Conservation (phyloP, 1,139 yeast genomes). For the Yamadazyma songkhlaensis region DNA sequence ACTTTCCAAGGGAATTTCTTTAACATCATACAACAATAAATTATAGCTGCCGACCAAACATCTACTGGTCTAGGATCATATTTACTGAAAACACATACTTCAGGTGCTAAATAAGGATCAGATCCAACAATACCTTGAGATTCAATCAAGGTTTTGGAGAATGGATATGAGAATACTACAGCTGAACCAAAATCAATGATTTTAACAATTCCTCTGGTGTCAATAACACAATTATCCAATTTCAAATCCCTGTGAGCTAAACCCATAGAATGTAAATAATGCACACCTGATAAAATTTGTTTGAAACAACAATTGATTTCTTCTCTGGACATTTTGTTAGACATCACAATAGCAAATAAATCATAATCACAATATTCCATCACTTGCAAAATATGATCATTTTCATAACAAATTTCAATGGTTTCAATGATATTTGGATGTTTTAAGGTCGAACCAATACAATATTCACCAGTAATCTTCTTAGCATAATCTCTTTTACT, state of each 20-base stretch:
- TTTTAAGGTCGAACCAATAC: constrained; percentile 87
- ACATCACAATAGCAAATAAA: constrained; percentile 92
- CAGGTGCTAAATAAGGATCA: constrained; percentile 94
- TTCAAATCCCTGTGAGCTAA: constrained; percentile 91
- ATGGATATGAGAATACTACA: constrained; percentile 89
- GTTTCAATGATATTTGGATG: constrained; percentile 92
- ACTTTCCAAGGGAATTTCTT: constrained; percentile 97
- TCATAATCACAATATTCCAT: constrained; percentile 96
- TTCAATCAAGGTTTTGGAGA: constrained; percentile 73
- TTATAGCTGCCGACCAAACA: constrained; percentile 92
- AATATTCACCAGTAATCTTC: constrained; percentile 92
- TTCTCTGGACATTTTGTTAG: constrained; percentile 81
- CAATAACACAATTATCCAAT: constrained; percentile 90
- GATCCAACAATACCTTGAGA: constrained; percentile 92
- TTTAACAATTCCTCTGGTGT: constrained; percentile 79
- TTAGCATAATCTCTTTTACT: constrained; percentile 84
- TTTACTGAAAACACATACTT: constrained; percentile 75
- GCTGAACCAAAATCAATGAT: constrained; percentile 94
- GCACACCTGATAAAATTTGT: constrained; percentile 79
- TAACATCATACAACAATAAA: constrained; percentile 91
- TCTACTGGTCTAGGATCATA: constrained; percentile 95
- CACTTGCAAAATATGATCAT: constrained; percentile 82
- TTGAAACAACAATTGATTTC: constrained; percentile 91
- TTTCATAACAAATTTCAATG: constrained; percentile 86
- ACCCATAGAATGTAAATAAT: constrained; percentile 83